phyloP scores from a whole-genome alignment of 139 green algal genomes.

The Haematococcus sp. region DNA sequence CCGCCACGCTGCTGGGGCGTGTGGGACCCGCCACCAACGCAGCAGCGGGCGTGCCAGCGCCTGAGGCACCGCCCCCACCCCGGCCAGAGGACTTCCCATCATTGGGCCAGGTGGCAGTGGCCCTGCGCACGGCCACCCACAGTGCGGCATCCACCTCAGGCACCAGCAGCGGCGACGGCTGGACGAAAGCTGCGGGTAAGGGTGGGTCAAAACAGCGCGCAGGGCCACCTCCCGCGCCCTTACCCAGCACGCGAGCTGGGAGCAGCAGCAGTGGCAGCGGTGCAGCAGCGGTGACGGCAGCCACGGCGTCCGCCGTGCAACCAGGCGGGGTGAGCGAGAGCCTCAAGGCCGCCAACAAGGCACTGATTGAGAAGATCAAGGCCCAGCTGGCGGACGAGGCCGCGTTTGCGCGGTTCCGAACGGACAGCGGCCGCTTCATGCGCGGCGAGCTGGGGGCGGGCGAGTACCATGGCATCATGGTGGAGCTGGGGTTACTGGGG shows the following conservation, averaged over 20 bases:
- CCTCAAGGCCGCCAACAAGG: conserved; percentile 64
- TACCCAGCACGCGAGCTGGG: neutral
- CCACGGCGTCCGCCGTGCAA: neutral
- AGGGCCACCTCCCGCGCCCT: neutral
- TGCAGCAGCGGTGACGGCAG: neutral
- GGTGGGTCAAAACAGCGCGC: neutral
- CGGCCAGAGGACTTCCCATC: conserved; percentile 35
- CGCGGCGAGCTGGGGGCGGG: conserved; percentile 27
- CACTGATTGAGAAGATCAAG: conserved; percentile 64
- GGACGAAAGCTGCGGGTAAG: neutral
- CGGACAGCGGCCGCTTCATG: conserved; percentile 47
- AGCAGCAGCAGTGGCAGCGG: neutral
- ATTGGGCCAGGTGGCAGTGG: conserved; percentile 5
- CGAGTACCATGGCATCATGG: conserved; percentile 49
- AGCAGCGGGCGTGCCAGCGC: no score
- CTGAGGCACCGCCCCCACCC: neutral
- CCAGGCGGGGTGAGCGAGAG: conserved; percentile 43
- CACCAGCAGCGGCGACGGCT: no score
- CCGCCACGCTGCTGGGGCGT: no score
- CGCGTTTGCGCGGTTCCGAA: conserved; percentile 50
- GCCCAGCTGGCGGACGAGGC: conserved; percentile 34
- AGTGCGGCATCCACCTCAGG: neutral
- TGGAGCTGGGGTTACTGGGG: conserved; percentile 51
- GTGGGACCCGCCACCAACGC: no score
- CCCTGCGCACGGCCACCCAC: neutral